Base-by-base conservation (phyloP, 345 rosid genomes). In the Hypericum perforatum region DNA sequence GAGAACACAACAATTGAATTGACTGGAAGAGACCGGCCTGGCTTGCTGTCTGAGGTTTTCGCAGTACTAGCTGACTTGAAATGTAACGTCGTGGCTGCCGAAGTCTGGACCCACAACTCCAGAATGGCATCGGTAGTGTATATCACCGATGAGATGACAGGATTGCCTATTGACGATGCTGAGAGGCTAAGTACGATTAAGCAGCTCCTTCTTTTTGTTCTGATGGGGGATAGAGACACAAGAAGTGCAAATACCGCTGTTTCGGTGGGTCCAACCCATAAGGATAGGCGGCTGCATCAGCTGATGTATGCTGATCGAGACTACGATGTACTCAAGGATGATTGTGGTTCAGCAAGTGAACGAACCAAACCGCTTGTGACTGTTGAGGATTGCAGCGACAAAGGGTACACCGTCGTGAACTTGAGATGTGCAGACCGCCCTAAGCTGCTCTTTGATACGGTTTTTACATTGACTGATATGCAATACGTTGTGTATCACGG, bases 291-390 rank as follows among this genome's bases (percentile, higher is more conserved):
- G 74, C 75, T 85, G 60, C 95, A 85, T 44, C 90, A 85, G 69
- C 71, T 85, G 86, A 85, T 85, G 95, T 85, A 82, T 16, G 90
- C 84, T 13, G 89, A 85, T 67, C 83, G 95, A 9, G 95, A 85
- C 53, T 85, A 77, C 43, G 90, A 85, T 43, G 40, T 67, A 64
- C 73, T 62, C 7, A 63, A 53, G 54, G 46, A 41, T 11, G 76
- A 51, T 6, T 36, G 37, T 37, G 66, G 77, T 39, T 64, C 78
- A n/a, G 39, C 61, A 38, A 75, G 71, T 51, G 83, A 59, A 7
- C 42, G 73, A 37, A 56, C 63, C 39, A 77, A 70, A 58, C 79
- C 76, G 3, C 54, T 72, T 39, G 80, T 85, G n/a, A 80, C 78
- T 2, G 85, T 82, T 6, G 95, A 80, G 63, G 75, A 76, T 32